Evolutionary conservation across 129 eudicot species (phyloP).

Genomic region (Helichrysum umbraculigerum): DNA sequence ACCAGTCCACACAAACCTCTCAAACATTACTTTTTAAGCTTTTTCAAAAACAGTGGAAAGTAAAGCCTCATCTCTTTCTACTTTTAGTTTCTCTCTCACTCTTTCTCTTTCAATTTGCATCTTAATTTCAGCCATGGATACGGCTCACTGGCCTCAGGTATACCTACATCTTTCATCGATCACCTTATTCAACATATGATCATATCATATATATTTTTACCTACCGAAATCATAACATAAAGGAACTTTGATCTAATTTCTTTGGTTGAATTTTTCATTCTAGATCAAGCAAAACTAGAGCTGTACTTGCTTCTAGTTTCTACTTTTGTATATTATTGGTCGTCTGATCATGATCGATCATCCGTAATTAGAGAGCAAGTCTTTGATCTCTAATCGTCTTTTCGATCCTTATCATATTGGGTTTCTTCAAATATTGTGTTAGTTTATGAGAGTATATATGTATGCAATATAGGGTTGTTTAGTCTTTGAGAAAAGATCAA

Average conservation of each 20-base stretch:
- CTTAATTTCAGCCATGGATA: conserved; percentile 57
- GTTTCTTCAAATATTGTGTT: conserved; percentile 15
- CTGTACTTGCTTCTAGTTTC: neutral
- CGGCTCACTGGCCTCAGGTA: conserved; percentile 88
- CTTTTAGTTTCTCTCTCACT: conserved; percentile 16
- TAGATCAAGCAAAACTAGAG: conserved; percentile 29
- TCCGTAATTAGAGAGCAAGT: conserved; percentile 5
- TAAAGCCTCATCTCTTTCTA: conserved; percentile 29
- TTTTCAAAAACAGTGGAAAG: conserved; percentile 48
- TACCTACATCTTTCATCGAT: conserved; percentile 28
- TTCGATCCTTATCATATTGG: neutral
- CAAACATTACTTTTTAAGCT: conserved; percentile 51
- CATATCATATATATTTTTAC: neutral
- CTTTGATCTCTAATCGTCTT: conserved; percentile 5
- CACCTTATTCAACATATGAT: conserved; percentile 27
- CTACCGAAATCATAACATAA: conserved; percentile 4
- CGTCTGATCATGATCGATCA: neutral
- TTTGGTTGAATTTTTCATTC: conserved; percentile 14
- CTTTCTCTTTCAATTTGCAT: conserved; percentile 25
- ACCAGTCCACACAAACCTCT: conserved; percentile 38
- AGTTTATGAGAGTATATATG: conserved; percentile 16
- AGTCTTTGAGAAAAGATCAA: conserved; percentile 28
- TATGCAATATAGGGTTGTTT: conserved; percentile 22
- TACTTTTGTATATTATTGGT: neutral
- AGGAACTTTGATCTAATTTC: neutral